Evolutionary conservation across 2,329 filamentous ascomycete genomes (phyloP).

Genomic region (Microdochium trichocladiopsis): DNA sequence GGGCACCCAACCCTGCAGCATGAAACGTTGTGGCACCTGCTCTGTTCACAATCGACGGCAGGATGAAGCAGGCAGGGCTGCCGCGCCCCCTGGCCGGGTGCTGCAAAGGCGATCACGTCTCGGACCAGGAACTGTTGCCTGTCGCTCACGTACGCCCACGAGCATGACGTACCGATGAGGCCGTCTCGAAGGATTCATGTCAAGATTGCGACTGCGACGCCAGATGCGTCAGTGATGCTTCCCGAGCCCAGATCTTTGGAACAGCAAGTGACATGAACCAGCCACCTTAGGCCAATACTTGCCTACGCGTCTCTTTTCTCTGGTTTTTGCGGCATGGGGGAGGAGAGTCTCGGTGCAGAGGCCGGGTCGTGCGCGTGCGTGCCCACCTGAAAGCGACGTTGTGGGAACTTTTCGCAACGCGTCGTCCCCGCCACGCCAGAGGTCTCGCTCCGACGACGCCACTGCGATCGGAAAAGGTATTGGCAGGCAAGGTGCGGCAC

Average conservation of each 20-base stretch:
- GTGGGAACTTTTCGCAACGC: background rate
- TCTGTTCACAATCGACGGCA: background rate
- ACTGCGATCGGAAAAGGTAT: background rate
- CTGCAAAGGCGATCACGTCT: background rate
- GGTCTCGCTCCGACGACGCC: background rate
- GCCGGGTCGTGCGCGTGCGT: background rate
- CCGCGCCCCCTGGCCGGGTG: background rate
- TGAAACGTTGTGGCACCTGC: background rate
- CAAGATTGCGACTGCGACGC: background rate
- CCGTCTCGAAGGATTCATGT: background rate
- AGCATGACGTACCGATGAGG: background rate
- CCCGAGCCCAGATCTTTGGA: background rate
- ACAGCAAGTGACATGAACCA: too few relatives aligned
- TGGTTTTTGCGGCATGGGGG: background rate
- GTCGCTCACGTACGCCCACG: background rate
- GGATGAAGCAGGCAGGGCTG: background rate
- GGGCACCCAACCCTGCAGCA: background rate
- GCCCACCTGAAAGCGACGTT: background rate
- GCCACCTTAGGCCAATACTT: too few relatives aligned
- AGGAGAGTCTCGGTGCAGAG: background rate
- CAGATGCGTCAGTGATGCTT: background rate
- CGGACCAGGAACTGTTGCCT: background rate
- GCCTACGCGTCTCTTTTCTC: background rate
- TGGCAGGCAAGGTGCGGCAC: background rate
- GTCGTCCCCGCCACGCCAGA: background rate